Base-by-base conservation (phyloP, 768 basidiomycete species). In the Suillus sp. region DNA sequence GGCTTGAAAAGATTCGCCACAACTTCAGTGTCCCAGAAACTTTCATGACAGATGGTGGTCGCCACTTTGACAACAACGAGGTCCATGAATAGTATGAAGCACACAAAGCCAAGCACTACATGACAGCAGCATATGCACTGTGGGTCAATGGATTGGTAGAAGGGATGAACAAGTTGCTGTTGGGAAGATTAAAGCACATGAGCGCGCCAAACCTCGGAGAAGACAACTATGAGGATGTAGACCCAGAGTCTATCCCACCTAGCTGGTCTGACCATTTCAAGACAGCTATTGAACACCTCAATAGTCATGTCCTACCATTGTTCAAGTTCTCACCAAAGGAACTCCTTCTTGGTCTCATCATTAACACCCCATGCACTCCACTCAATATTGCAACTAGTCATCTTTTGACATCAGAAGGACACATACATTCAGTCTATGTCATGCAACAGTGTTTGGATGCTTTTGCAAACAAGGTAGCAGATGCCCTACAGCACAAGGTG, bases 101-200 rank as follows among this genome's bases (percentile, higher is more conserved):
- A 20, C 37, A 65, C 13, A 65, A 69, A 0, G 69, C 68, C 1
- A 57, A 69, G 34, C 62, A 68, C 4, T 65, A 73, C 13, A 64
- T 74, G 0, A 63, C 68, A 0, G 47, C 77, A 13, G 75, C 75
- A 1, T 81, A 81, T 57, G 69, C 78, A 11, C 80, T 79, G 8
- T 81, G 79, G 80, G 65, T 80, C 16, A 80, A 80, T 58, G 75
- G 79, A 0, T 65, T 79, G 0, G 68, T 78, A 0, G 74, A 79
- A 43, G 72, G 72, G 3, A 66, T 72, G 0, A 81, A 82, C 64
- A 69, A 68, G 10, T 42, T 74, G 0, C 65, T 81, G 0, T 65
- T 81, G 0, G 57, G 69, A 9, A 16, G 66, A 0, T 64, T 81
- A 1, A 67, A 67, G 22, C 48, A 71, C 0, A 58, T 80, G 5